Evolutionary conservation across 768 basidiomycete species (phyloP), one percentile per base, ranked within the genome.

Genomic region (Omphalotus guepiniiformis): DNA sequence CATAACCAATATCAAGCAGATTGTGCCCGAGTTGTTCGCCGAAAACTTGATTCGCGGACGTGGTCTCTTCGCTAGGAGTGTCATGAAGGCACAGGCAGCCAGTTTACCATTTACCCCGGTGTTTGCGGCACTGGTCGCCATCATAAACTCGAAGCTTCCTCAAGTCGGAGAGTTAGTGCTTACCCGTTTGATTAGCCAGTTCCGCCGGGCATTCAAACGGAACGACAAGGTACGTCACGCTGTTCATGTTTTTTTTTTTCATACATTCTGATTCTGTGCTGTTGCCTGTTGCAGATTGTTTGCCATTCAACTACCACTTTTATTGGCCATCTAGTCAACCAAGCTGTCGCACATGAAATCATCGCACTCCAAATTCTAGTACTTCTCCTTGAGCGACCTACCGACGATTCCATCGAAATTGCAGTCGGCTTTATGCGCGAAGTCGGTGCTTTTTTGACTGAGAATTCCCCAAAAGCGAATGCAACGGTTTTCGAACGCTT

Each of bases 31-130:
- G 63, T 68, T 99, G 21, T 97, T 99, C 59, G 67, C 81, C 1
- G 96, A 99, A 66, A 96, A 99, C 66, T 78, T 99, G 25, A 81
- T 98, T 51, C 82, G 93, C 39, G 96, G 96, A 1, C 78, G 91
- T 21, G 96, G 96, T 1, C 73, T 99, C 32, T 96, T 98, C 61
- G 79, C 90, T 18, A 73, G 96, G 54, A 94, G 93, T 54, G 76
- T 99, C 53, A 98, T 99, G 96, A 93, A 97, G 61, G 96, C 96
- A 5, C 96, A 99, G 63, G 80, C 95, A 0, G 81, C 93, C 4
- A 98, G 96, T 73, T 83, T 98, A 56, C 94, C 96, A 0, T 99
- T 95, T 62, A 98, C 96, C 0, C 93, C 96, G 3, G 89, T 99
- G 9, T 99, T 98, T 61, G 93, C 95, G 11, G 88, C 91, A 1